A percentile compares a stretch with the other conserved stretches of the same genome.
These are phyloP conservation scores for Musa beccarii DNA, from an alignment of 176 grass and related monocot genomes.

Conservation along the genomic window DNA sequence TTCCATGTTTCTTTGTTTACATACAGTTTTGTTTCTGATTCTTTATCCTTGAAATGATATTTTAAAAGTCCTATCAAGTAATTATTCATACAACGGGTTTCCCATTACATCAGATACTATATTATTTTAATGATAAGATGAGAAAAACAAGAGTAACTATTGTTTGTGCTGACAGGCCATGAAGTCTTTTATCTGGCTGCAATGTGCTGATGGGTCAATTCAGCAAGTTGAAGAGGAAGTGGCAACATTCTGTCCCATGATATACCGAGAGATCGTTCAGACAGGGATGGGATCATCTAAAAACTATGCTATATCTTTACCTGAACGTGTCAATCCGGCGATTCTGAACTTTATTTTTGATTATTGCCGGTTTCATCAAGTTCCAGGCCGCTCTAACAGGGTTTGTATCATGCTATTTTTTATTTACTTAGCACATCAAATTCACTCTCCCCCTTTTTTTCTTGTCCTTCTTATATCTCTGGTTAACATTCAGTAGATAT, in stretches of 20 bases:
- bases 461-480: no score
- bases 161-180: constrained; percentile 44
- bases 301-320: constrained; percentile 89
- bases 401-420: constrained; percentile 22
- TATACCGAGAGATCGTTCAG: constrained; percentile 82
- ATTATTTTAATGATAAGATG: not conserved
- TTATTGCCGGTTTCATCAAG: constrained; percentile 96
- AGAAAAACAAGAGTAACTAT: not conserved
- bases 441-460: no score
- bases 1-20: not conserved
- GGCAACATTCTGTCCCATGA: constrained; percentile 95
- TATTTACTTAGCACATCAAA: not conserved
- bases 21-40: not conserved
- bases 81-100: not conserved
- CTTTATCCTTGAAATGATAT: not conserved
- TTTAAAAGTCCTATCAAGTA: not conserved
- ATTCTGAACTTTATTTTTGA: constrained; percentile 97
- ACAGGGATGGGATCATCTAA: constrained; percentile 88
- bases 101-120: no score
- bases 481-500: not conserved
- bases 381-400: constrained; percentile 91
- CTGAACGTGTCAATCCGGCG: constrained; percentile 69
- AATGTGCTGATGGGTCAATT: constrained; percentile 98
- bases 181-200: constrained; percentile 97
- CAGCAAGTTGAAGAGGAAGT: constrained; percentile 99